These are phyloP conservation scores for Cladosporium cucumerinum DNA, from an alignment of 2,329 filamentous ascomycete species.

Conservation along the genomic window DNA sequence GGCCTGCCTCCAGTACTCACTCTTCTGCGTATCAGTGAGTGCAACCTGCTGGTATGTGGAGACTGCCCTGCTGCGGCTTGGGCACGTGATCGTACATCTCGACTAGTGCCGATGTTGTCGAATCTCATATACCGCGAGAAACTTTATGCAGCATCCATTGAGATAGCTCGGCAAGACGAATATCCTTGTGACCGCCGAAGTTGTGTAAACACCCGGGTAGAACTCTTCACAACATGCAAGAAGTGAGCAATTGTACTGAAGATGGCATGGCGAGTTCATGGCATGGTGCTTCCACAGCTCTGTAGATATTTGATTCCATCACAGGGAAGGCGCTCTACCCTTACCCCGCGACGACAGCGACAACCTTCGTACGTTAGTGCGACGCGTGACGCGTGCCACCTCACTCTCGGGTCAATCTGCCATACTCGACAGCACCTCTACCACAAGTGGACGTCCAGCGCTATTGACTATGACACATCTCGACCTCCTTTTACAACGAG, in stretches of 20 bases:
- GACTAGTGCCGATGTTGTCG: neutral
- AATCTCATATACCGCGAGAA: neutral
- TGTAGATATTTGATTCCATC: neutral
- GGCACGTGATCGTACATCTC: neutral
- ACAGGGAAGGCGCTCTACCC: neutral
- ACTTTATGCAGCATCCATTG: neutral
- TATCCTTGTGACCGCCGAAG: neutral
- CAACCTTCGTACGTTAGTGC: neutral
- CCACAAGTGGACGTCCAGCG: neutral
- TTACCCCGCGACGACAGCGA: neutral
- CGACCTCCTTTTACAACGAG: slow-evolving; percentile 75
- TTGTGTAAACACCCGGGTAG: neutral
- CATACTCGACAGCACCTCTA: neutral
- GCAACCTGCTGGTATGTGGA: neutral
- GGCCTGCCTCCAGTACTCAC: slow-evolving; percentile 6
- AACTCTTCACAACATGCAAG: neutral
- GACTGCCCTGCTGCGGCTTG: neutral
- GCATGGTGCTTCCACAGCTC: neutral
- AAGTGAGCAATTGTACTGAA: neutral
- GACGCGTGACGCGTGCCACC: slow-evolving; percentile 1
- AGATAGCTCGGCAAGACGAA: neutral
- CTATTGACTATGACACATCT: slow-evolving; percentile 46
- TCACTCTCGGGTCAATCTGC: neutral
- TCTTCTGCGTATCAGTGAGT: slow-evolving; percentile 16
- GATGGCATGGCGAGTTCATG: neutral